These are phyloP conservation scores for Auricularia sp. DNA, from an alignment of 768 basidiomycete genomes.

Conservation along the genomic window DNA sequence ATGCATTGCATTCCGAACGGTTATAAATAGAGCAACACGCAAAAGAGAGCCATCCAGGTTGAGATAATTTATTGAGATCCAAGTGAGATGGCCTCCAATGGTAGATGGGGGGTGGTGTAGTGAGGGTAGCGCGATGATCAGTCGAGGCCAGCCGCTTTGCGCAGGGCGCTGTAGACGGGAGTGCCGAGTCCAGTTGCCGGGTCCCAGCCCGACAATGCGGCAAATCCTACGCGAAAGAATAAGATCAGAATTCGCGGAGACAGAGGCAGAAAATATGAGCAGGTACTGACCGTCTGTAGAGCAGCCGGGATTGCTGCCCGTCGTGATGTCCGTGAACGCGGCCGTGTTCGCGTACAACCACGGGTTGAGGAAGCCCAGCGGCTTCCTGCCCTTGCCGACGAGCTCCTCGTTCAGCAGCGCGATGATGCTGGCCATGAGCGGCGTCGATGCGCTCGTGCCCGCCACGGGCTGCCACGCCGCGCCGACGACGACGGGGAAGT, in stretches of 20 bases:
- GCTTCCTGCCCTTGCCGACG: constrained; percentile 17
- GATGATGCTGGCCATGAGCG: constrained; percentile 25
- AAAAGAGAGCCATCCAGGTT: background rate
- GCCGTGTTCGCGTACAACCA: constrained; percentile 21
- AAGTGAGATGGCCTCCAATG: background rate
- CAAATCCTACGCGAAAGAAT: background rate
- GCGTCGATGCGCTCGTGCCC: constrained; percentile 26
- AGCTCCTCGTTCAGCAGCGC: constrained; percentile 27
- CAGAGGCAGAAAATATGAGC: background rate
- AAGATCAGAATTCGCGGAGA: background rate
- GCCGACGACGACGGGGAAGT: constrained; percentile 26
- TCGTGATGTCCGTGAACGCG: constrained; percentile 26
- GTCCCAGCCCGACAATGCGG: constrained; percentile 6
- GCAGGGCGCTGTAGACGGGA: constrained; percentile 2
- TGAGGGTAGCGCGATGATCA: background rate
- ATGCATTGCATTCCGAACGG: background rate
- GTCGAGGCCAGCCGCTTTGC: background rate
- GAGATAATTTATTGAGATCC: background rate
- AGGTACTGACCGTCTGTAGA: constrained; percentile 1
- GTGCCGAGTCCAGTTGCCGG: constrained; percentile 7
- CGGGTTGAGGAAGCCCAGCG: constrained; percentile 29
- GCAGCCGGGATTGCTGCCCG: constrained; percentile 16
- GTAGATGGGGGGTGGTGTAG: background rate
- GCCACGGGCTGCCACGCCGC: constrained; percentile 33
- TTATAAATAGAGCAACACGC: background rate